A percentile compares a stretch with the other conserved stretches of the same genome.
phyloP scores from a whole-genome alignment of 176 grass and related monocot genomes.

The Puya raimondii region DNA sequence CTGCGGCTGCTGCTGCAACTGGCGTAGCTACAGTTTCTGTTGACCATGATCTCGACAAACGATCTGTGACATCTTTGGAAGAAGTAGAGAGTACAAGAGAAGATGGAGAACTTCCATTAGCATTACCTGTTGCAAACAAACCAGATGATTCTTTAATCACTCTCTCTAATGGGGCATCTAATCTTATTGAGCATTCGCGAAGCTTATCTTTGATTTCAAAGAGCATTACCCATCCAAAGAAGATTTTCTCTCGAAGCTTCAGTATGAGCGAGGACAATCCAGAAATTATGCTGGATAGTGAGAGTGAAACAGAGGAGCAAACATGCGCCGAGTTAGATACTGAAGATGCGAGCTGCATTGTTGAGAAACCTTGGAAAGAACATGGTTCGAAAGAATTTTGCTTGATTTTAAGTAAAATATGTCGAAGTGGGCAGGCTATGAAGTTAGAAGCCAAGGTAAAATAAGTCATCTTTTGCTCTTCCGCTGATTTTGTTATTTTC shows the following conservation, averaged over 20 bases:
- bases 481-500: neutral
- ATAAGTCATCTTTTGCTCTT: slow-evolving; percentile 4
- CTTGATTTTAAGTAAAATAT: slow-evolving; percentile 56
- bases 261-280: slow-evolving; percentile 55
- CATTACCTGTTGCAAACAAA: slow-evolving; percentile 22
- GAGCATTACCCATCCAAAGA: slow-evolving; percentile 54
- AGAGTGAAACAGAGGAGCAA: slow-evolving; percentile 60
- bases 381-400: slow-evolving; percentile 65
- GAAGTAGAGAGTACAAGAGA: slow-evolving; percentile 70
- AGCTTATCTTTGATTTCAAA: slow-evolving; percentile 83
- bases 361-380: slow-evolving; percentile 60
- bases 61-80: slow-evolving; percentile 72
- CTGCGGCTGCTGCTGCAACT: slow-evolving; percentile 12
- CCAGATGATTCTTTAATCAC: slow-evolving; percentile 23
- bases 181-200: slow-evolving; percentile 63
- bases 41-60: slow-evolving; percentile 56
- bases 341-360: slow-evolving; percentile 22
- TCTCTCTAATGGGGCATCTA: slow-evolving; percentile 27
- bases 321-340: slow-evolving; percentile 33
- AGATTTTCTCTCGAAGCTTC: slow-evolving; percentile 41
- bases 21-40: slow-evolving; percentile 40
- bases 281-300: slow-evolving; percentile 76
- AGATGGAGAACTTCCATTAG: slow-evolving; percentile 71
- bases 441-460: slow-evolving; percentile 88
- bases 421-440: slow-evolving; percentile 36